phyloP scores from a whole-genome alignment of 176 grass and related monocot species.

The Olyra latifolia region DNA sequence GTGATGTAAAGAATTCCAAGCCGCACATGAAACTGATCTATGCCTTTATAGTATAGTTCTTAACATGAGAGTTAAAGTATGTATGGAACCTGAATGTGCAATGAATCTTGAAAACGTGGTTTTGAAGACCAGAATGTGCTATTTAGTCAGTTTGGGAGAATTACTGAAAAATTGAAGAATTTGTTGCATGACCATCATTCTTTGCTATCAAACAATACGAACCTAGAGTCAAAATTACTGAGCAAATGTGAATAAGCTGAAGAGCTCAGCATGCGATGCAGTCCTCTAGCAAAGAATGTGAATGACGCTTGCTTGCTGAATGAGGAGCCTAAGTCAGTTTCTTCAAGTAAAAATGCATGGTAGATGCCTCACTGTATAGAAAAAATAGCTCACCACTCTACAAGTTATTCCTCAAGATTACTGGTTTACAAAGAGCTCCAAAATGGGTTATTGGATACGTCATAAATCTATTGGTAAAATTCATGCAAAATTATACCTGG shows the following conservation, averaged over 20 bases:
- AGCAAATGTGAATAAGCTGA: slow-evolving; percentile 76
- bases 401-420: slow-evolving; percentile 33
- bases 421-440: no score
- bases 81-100: no score
- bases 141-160: slow-evolving; percentile 51
- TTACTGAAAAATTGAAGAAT: slow-evolving; percentile 58
- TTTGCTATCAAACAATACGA: slow-evolving; percentile 49
- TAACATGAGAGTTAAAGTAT: no score
- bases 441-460: no score
- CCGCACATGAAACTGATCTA: no score
- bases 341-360: slow-evolving; percentile 53
- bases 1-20: no score
- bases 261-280: slow-evolving; percentile 64
- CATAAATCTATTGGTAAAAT: no score
- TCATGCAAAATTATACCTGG: no score
- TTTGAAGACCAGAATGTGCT: no score
- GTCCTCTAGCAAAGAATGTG: slow-evolving; percentile 60
- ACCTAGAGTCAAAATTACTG: slow-evolving; percentile 57
- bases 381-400: slow-evolving; percentile 42
- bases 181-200: slow-evolving; percentile 51
- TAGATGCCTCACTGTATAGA: slow-evolving; percentile 66
- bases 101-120: no score
- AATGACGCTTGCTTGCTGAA: no score
- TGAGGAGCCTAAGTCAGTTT: slow-evolving; percentile 60
- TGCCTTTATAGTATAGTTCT: no score